These are phyloP conservation scores for Carnegiea gigantea DNA, from an alignment of 179 eudicot genomes.

Conservation along the genomic window DNA sequence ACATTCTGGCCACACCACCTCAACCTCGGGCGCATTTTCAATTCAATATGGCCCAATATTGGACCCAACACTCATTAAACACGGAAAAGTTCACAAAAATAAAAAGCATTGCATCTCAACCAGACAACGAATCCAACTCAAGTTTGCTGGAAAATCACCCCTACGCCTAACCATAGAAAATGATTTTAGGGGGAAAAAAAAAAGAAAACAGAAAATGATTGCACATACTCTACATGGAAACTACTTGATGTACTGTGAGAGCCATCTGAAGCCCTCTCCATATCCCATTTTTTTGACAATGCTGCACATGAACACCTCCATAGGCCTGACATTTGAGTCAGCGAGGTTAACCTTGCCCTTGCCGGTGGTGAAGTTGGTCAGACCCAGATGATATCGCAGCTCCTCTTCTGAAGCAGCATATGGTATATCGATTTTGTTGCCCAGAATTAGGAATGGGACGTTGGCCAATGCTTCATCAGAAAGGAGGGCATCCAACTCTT, in stretches of 20 bases:
- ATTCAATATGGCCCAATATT: background rate
- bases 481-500: slow-evolving; percentile 80
- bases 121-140: slow-evolving; percentile 29
- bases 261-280: slow-evolving; percentile 88
- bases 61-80: slow-evolving; percentile 17
- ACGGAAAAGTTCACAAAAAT: slow-evolving; percentile 9
- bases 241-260: slow-evolving; percentile 77
- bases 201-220: background rate
- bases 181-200: too few species aligned
- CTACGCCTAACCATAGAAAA: slow-evolving; percentile 7
- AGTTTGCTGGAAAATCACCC: slow-evolving; percentile 22
- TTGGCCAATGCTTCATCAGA: slow-evolving; percentile 74
- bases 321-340: slow-evolving; percentile 68
- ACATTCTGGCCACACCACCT: background rate
- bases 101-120: slow-evolving; percentile 13
- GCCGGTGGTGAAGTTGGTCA: slow-evolving; percentile 67
- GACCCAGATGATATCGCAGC: slow-evolving; percentile 60
- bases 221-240: background rate
- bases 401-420: slow-evolving; percentile 91
- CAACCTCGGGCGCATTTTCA: background rate
- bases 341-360: slow-evolving; percentile 76
- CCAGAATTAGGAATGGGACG: slow-evolving; percentile 74
- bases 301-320: slow-evolving; percentile 92
- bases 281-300: slow-evolving; percentile 86
- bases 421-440: slow-evolving; percentile 84